phyloP scores from a whole-genome alignment of 2,329 filamentous ascomycete genomes.

The Phyllosticta ampelicida region DNA sequence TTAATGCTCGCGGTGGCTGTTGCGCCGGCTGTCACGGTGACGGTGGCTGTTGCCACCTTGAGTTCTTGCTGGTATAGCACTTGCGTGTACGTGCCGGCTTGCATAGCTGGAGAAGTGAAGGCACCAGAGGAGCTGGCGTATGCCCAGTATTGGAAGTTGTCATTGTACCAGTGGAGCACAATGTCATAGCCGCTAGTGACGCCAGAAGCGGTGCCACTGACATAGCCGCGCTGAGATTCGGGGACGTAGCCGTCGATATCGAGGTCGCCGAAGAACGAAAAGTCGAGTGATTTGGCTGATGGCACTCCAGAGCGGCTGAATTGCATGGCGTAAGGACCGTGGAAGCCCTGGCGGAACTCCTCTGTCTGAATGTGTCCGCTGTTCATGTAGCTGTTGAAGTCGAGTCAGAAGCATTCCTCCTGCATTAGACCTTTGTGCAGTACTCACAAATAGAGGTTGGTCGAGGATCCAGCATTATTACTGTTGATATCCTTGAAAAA shows the following conservation, averaged over 20 bases:
- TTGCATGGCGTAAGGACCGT: conserved; percentile 53
- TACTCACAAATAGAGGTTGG: conserved; percentile 45
- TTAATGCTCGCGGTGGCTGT: conserved; percentile 42
- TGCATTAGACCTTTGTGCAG: too few species aligned
- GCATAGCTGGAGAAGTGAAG: conserved; percentile 57
- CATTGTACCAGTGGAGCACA: conserved; percentile 50
- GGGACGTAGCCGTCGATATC: conserved; percentile 49
- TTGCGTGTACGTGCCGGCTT: conserved; percentile 58
- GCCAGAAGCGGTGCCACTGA: conserved; percentile 51
- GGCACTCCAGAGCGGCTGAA: conserved; percentile 51
- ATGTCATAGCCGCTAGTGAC: conserved; percentile 37
- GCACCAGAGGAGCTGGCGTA: conserved; percentile 44
- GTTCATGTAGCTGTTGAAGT: conserved; percentile 48
- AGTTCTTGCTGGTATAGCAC: conserved; percentile 52
- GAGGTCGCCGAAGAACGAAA: conserved; percentile 50
- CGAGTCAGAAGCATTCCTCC: not conserved
- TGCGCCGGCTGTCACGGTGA: conserved; percentile 46
- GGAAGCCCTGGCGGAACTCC: conserved; percentile 49
- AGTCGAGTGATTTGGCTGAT: conserved; percentile 33
- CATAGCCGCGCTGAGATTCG: conserved; percentile 45
- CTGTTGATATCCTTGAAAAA: conserved; percentile 53
- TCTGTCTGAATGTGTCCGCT: conserved; percentile 44
- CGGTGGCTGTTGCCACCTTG: conserved; percentile 31
- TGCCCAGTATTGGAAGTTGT: conserved; percentile 53
- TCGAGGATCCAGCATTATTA: conserved; percentile 50